Conservation (phyloP, 768 basidiomycete genomes). For the Trametes punicea region DNA sequence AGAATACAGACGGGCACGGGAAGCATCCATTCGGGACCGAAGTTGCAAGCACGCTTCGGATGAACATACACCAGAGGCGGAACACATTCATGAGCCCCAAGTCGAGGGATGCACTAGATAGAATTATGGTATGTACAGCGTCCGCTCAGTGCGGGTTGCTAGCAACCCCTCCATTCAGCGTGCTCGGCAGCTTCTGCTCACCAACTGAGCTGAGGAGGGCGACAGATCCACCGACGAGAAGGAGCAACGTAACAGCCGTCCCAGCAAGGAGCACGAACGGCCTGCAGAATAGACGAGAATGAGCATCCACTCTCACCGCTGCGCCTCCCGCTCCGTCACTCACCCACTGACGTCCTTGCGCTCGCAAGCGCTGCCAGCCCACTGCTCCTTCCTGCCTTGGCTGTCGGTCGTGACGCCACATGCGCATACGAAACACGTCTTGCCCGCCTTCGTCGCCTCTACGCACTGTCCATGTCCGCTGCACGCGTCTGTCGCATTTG, state of each 20-base stretch:
- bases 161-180: conserved; percentile 46
- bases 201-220: conserved; percentile 64
- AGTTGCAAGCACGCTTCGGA: too few relatives aligned
- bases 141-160: conserved; percentile 5
- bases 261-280: conserved; percentile 74
- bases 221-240: conserved; percentile 66
- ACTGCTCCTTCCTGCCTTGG: conserved; percentile 55
- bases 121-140: conserved; percentile 5
- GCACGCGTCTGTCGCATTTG: conserved; percentile 60
- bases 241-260: conserved; percentile 58
- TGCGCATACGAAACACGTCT: conserved; percentile 46
- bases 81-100: too few relatives aligned
- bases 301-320: too few relatives aligned
- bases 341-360: conserved; percentile 79
- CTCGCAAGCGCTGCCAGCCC: conserved; percentile 78
- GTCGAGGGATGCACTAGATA: neutral
- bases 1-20: too few relatives aligned
- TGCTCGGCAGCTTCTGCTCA: conserved; percentile 65
- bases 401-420: conserved; percentile 48
- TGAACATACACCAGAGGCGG: too few relatives aligned
- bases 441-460: conserved; percentile 55
- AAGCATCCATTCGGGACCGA: too few relatives aligned
- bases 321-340: too few relatives aligned
- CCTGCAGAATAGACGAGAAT: conserved; percentile 34
- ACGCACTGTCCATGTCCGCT: conserved; percentile 70